Evolutionary conservation across 1,284 basidiomycete genomes (phyloP).

Genomic region (Trichosporon faecale): DNA sequence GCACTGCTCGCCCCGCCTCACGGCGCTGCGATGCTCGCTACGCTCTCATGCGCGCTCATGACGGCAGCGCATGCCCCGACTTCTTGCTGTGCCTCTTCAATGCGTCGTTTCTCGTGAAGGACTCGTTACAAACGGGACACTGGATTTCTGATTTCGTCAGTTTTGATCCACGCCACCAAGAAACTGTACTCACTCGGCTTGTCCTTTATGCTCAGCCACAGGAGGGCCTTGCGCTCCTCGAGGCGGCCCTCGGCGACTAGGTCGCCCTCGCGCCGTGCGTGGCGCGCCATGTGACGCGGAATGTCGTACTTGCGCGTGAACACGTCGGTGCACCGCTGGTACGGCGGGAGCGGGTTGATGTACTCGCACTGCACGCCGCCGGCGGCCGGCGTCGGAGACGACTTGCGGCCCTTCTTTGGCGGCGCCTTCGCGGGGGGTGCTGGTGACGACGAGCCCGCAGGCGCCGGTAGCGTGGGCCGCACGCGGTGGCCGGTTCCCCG

Average conservation of each 20-base stretch:
- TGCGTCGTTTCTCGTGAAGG: conserved; percentile 30
- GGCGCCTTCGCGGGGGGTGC: neutral
- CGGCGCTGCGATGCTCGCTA: too few relatives aligned
- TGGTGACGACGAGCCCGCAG: conserved; percentile 1
- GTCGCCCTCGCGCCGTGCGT: conserved; percentile 47
- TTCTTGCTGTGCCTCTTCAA: conserved; percentile 50
- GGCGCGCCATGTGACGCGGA: conserved; percentile 49
- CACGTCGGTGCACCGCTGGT: conserved; percentile 47
- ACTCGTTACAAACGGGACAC: conserved; percentile 2
- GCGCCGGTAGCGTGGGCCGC: conserved; percentile 16
- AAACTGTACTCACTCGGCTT: conserved; percentile 33
- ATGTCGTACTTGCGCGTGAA: conserved; percentile 51
- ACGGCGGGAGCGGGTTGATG: conserved; percentile 47
- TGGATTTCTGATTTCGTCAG: conserved; percentile 1
- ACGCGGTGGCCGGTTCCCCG: conserved; percentile 9
- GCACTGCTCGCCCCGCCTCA: too few relatives aligned
- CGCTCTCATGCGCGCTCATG: neutral
- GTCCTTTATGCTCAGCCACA: conserved; percentile 49
- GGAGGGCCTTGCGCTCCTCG: conserved; percentile 44
- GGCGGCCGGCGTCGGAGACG: conserved; percentile 17
- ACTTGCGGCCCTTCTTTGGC: conserved; percentile 16
- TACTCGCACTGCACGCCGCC: conserved; percentile 48
- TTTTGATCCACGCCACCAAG: neutral
- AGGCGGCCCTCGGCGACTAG: conserved; percentile 47
- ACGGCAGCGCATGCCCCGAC: conserved; percentile 12